Base-by-base conservation (phyloP, 768 basidiomycete species). In the Rhodocollybia butyracea region DNA sequence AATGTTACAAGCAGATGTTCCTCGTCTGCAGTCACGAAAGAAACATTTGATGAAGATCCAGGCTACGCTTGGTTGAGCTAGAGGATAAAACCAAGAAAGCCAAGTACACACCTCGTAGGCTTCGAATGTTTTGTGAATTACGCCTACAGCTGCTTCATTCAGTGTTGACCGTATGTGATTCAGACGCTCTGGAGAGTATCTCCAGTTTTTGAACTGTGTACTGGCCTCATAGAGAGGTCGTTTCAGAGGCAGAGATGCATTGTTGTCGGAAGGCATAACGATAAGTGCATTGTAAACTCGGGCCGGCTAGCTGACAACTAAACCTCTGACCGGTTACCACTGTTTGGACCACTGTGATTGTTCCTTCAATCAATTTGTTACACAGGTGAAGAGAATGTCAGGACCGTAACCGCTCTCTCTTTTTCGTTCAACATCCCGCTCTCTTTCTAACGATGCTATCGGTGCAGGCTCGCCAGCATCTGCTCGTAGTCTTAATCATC, bases 1-100 rank as follows among this genome's bases (percentile, higher is more conserved):
- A 94, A 83, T 62, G 90, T 90, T 22, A 98, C 91, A 39, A 99
- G 82, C 10, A 91, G 73, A 40, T 84, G 81, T 68, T 99, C 97
- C 70, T 99, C 97, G 27, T 85, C 76, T 2, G 92, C 80, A 42
- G 70, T 79, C 26, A 95, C 75, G 67, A 98, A 98, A 2, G 81
- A 82, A 2, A 91, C 81, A 51, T 78, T 77, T 17, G 75, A 73
- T 3, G 91, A 90, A 0, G 89, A 90, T 10, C 89, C 89, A 70
- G 79, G 85, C 88, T 84, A 67, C 30, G 58, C 54, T 51, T 55
- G 46, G 58, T 60, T 15, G 64, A 58, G 38, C 27, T 60, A 60
- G 64, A 60, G 56, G 60, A 46, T 30, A 26, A 11, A 7, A 22
- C n/a, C 24, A 52, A 24, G 48, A 13, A 56, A 58, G 59, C 54